Percentiles rank a stretch among this genome's conserved stretches.
Evolutionary conservation across 2,329 filamentous ascomycete species (phyloP).

Genomic region (Fusarium nisikadoi): DNA sequence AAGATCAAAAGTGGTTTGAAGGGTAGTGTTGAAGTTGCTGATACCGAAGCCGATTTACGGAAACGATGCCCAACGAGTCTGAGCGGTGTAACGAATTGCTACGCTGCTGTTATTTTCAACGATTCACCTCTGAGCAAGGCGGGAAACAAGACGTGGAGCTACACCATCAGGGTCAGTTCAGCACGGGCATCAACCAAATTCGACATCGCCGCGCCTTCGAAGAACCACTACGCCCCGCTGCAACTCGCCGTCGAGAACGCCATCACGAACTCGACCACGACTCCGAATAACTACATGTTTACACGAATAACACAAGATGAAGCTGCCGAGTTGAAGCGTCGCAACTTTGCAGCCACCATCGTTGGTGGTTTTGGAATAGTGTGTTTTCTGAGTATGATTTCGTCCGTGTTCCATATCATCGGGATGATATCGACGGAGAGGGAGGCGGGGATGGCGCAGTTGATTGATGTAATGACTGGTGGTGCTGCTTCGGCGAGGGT

Average conservation of each 20-base stretch:
- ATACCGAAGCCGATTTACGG: background rate
- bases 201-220: background rate
- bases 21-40: background rate
- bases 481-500: conserved; percentile 73
- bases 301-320: background rate
- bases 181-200: background rate
- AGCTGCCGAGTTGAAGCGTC: background rate
- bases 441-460: conserved; percentile 81
- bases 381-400: conserved; percentile 11
- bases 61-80: conserved; percentile 1
- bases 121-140: background rate
- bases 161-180: background rate
- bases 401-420: background rate
- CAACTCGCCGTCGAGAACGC: conserved; percentile 7
- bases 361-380: background rate
- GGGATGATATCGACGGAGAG: conserved; percentile 83
- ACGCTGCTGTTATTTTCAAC: conserved; percentile 9
- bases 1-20: background rate
- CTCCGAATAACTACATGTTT: background rate
- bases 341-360: background rate
- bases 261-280: background rate
- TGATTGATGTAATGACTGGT: conserved; percentile 88
- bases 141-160: background rate
- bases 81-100: background rate
- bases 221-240: background rate